Evolutionary conservation across 257 asterid genomes (phyloP), one percentile per base, ranked within the genome.

Genomic region (Rhazya stricta): DNA sequence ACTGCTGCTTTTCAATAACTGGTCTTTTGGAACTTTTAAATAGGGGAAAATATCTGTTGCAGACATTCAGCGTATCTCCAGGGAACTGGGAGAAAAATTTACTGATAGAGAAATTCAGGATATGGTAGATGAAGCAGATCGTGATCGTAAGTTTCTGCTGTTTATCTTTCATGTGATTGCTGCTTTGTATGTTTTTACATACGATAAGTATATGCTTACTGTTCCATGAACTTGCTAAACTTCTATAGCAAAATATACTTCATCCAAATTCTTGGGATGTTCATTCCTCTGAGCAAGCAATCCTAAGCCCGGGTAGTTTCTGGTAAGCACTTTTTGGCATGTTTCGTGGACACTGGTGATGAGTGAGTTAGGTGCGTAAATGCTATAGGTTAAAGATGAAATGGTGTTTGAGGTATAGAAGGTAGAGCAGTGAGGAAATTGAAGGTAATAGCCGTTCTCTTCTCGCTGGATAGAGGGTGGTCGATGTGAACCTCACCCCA

Each of bases 71-170:
- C 96, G 89, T 66, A 91, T 92, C 80, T 91, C 96, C 46, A 84
- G 75, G 74, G 94, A 94, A 68, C 82, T 94, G 88, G 96, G 96
- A 70, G 97, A 92, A 83, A 78, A 79, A 36, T 92, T 94, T 77
- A 81, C 91, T 9, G 91, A 84, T 12, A 87, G 72, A 79, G 98
- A 94, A 84, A 89, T 94, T 75, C 97, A 87, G 79, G 98, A 91
- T 79, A 94, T 94, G 99, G 82, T 92, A 69, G 91, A 84, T n/a
- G 97, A 87, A 82, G 98, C 99, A 43, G 98, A 94, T 72, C 91
- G 92, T 53, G 99, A 94, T 58, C 87, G 99, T 94, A 89, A 88
- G 91, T 82, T 80, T 76, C n/a, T 81, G 69, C 68, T 74, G 7
- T 69, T 60, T 72, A 34, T 48, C 53, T 69, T 25, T 37, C 74